phyloP scores from a whole-genome alignment of 805 yeast genomes.

The Hanseniaspora lindneri region DNA sequence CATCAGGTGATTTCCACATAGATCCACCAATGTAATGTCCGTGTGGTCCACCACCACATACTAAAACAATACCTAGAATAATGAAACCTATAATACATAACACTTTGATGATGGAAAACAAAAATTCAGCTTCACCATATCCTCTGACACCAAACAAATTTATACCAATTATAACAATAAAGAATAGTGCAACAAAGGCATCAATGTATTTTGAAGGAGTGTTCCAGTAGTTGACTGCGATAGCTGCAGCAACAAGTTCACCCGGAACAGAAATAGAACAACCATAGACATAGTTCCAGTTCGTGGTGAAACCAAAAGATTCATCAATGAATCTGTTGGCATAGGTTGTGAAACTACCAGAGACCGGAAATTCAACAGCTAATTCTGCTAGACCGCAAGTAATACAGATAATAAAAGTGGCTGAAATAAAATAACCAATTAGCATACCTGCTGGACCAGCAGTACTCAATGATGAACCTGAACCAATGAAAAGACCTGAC shows the following conservation, averaged over 20 bases:
- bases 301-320: conserved; percentile 54
- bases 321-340: conserved; percentile 47
- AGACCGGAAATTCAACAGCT: conserved; percentile 48
- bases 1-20: conserved; percentile 37
- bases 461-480: conserved; percentile 47
- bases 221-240: conserved; percentile 43
- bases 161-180: conserved; percentile 36
- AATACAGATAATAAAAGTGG: conserved; percentile 45
- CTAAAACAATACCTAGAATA: conserved; percentile 40
- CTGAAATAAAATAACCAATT: conserved; percentile 45
- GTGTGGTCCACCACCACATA: conserved; percentile 34
- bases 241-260: conserved; percentile 43
- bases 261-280: conserved; percentile 42
- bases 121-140: conserved; percentile 44
- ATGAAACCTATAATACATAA: conserved; percentile 42
- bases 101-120: conserved; percentile 39
- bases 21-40: conserved; percentile 39
- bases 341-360: conserved; percentile 53
- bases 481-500: conserved; percentile 64
- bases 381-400: conserved; percentile 53
- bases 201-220: conserved; percentile 37
- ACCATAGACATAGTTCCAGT: conserved; percentile 45
- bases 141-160: conserved; percentile 45
- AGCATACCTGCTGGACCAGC: conserved; percentile 59
- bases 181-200: conserved; percentile 40